These are phyloP conservation scores for Chimonanthus salicifolius DNA, from an alignment of 164 flowering plant genomes.

Conservation along the genomic window DNA sequence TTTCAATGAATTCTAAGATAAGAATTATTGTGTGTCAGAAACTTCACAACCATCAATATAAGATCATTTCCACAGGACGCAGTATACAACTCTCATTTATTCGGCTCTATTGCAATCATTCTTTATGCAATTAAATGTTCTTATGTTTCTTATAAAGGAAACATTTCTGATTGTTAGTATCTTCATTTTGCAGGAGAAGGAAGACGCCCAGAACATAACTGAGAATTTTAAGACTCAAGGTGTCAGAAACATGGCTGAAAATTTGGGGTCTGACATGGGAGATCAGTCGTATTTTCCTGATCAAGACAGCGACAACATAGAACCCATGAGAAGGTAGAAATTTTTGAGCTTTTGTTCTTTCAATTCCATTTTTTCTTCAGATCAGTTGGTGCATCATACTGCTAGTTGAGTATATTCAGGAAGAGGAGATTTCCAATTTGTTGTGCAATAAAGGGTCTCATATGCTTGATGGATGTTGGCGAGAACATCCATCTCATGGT, in stretches of 20 bases:
- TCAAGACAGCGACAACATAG: conserved; percentile 7
- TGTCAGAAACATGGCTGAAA: not conserved
- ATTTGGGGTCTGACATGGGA: conserved; percentile 5
- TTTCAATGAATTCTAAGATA: no score
- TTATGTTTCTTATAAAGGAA: no score
- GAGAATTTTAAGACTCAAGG: conserved; percentile 15
- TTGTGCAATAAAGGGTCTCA: not conserved
- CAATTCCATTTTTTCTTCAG: not conserved
- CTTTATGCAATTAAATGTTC: no score
- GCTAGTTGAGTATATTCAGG: not conserved
- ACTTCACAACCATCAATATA: not conserved
- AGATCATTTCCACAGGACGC: not conserved
- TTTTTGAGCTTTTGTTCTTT: no score
- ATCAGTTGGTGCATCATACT: not conserved
- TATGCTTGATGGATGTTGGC: not conserved
- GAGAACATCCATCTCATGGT: not conserved
- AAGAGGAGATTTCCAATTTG: not conserved
- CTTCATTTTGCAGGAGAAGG: conserved; percentile 17
- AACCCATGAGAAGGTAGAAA: conserved; percentile 11
- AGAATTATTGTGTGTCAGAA: not conserved
- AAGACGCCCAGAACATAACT: conserved; percentile 6
- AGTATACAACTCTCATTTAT: no score
- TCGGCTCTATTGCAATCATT: no score
- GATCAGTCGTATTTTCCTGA: not conserved
- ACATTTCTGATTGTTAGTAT: not conserved